These are phyloP conservation scores for Pleurotus djamor DNA, from an alignment of 768 basidiomycete species.

Conservation along the genomic window DNA sequence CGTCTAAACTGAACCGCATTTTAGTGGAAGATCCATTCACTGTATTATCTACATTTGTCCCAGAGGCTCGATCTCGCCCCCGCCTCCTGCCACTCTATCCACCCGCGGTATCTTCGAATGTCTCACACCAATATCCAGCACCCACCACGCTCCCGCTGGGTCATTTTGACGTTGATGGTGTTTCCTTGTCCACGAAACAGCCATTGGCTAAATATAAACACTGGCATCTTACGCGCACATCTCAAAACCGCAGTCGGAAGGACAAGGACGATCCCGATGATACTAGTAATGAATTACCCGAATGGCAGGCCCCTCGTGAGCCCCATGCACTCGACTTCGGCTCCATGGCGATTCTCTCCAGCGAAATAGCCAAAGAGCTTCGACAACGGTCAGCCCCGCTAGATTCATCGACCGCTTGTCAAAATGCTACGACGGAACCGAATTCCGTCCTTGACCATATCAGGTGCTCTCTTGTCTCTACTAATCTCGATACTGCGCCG, in stretches of 20 bases:
- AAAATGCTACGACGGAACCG: constrained; percentile 26
- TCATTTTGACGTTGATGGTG: constrained; percentile 3
- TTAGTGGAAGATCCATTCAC: constrained; percentile 81
- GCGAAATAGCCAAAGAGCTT: constrained; percentile 42
- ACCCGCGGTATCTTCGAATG: constrained; percentile 14
- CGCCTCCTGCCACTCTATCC: constrained; percentile 58
- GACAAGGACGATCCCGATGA: constrained; percentile 53
- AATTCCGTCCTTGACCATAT: constrained; percentile 27
- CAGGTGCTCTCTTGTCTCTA: constrained; percentile 24
- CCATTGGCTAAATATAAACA: constrained; percentile 4
- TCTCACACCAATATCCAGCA: constrained; percentile 22
- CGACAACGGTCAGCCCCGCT: constrained; percentile 24
- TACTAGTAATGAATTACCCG: constrained; percentile 24
- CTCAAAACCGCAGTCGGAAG: constrained; percentile 23
- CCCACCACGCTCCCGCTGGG: constrained; percentile 19
- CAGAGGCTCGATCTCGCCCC: constrained; percentile 55
- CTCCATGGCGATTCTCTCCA: constrained; percentile 52
- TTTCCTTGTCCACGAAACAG: neutral
- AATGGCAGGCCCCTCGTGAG: constrained; percentile 51
- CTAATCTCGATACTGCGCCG: too few relatives aligned
- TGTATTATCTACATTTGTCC: constrained; percentile 59
- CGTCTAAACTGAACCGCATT: constrained; percentile 8
- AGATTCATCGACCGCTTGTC: constrained; percentile 11
- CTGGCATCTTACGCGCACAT: constrained; percentile 25
- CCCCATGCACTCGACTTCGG: constrained; percentile 60